phyloP scores from a whole-genome alignment of 768 basidiomycete genomes.

The Mycena venus region DNA sequence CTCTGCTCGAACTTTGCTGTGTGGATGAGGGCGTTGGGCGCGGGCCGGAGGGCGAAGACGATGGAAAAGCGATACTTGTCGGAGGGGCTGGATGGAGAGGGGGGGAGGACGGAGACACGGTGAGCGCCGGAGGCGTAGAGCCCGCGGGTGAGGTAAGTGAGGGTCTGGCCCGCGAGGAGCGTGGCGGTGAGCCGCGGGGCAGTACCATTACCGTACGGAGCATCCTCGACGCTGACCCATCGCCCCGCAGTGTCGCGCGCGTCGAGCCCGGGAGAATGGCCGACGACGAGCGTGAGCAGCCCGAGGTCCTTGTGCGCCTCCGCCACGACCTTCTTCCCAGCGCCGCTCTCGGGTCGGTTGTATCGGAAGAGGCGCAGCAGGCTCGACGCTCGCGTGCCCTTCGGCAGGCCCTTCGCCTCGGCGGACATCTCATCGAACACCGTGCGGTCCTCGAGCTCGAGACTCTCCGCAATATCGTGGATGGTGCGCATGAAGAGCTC shows the following conservation, averaged over 20 bases:
- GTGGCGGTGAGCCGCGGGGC: conserved; percentile 25
- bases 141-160: conserved; percentile 30
- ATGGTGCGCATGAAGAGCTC: conserved; percentile 16
- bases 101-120: conserved; percentile 31
- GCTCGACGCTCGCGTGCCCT: conserved; percentile 18
- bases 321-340: conserved; percentile 26
- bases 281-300: conserved; percentile 31
- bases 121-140: conserved; percentile 27
- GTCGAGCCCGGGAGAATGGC: conserved; percentile 29
- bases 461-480: conserved; percentile 25
- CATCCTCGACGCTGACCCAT: conserved; percentile 35
- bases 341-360: conserved; percentile 5
- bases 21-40: conserved; percentile 3
- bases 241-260: conserved; percentile 19
- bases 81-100: not conserved
- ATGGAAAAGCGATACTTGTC: conserved; percentile 26
- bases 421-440: conserved; percentile 21
- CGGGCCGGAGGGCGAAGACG: conserved; percentile 33
- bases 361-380: conserved; percentile 31
- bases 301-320: conserved; percentile 35
- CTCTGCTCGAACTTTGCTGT: conserved; percentile 9
- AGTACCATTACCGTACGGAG: not conserved
- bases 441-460: conserved; percentile 12
- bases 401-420: conserved; percentile 12
- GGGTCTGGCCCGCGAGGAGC: conserved; percentile 28